Conservation (phyloP, 2,329 filamentous ascomycete genomes). For the Pyrenochaeta sp. region DNA sequence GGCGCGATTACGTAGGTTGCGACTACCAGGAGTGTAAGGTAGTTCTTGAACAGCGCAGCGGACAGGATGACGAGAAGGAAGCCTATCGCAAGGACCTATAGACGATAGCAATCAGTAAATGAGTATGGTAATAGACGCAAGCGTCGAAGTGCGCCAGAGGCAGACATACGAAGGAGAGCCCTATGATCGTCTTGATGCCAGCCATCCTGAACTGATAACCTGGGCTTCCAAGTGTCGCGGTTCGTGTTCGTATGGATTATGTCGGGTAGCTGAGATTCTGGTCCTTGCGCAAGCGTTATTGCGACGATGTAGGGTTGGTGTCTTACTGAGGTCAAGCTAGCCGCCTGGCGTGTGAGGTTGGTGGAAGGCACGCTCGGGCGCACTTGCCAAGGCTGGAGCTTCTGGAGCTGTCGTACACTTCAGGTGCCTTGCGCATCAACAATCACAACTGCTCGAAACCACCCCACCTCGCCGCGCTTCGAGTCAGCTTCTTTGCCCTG, state of each 20-base stretch:
- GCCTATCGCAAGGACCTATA: conserved; percentile 88
- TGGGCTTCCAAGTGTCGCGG: background rate
- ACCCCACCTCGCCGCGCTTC: conserved; percentile 9
- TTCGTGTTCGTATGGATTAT: background rate
- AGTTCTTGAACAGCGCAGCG: conserved; percentile 92
- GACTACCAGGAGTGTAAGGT: conserved; percentile 94
- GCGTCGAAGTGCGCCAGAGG: conserved; percentile 25
- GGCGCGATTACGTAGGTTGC: conserved; percentile 94
- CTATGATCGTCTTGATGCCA: conserved; percentile 98
- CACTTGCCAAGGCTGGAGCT: conserved; percentile 26
- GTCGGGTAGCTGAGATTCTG: background rate
- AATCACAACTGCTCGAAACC: conserved; percentile 15
- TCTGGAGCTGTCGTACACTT: conserved; percentile 35
- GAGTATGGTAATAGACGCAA: background rate
- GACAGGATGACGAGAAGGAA: conserved; percentile 99
- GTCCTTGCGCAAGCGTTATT: background rate
- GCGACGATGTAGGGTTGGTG: conserved; percentile 7
- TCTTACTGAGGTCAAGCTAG: conserved; percentile 11
- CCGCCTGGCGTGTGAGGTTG: conserved; percentile 15
- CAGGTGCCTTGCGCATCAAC: conserved; percentile 36
- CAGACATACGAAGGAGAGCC: conserved; percentile 85
- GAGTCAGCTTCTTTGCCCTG: background rate
- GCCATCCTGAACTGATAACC: conserved; percentile 64
- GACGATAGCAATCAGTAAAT: conserved; percentile 6
- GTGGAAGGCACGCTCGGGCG: conserved; percentile 19